Base-by-base conservation (phyloP, 331 rosid genomes). In the Cydonia oblonga region DNA sequence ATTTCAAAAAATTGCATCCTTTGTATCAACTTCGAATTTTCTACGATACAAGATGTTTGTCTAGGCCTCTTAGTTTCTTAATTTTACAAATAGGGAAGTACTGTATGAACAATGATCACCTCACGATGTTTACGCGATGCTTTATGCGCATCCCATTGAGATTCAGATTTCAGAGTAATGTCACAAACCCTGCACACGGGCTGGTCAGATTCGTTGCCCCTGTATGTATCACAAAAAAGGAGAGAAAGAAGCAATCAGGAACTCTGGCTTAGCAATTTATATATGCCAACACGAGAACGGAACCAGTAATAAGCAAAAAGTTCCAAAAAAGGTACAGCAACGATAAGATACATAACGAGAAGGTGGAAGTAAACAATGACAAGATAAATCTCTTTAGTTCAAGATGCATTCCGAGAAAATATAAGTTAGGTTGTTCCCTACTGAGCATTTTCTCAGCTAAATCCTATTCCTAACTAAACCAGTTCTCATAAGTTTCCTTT, bases 131-230 rank as follows among this genome's bases (percentile, higher is more conserved):
- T 88, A 68, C 91, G 96, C 62, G 96, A 93, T 69, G 80, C 84
- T 81, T 88, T 91, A 77, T 93, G 98, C 14, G 88, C 90, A 65
- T 90, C 96, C 97, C 96, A 86, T 33, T 69, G 62, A 3, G 84
- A 78, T 70, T 93, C 98, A 6, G 95, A 88, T 85, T 88, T 86
- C 83, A 93, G 61, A 72, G 83, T 85, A n/a, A 81, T 58, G 32
- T 89, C 88, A 51, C 98, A 93, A 61, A 91, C 91, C 79, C 90
- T 86, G 68, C 98, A 93, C 33, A 88, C 89, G 3, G 96, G 97
- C 82, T 91, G 91, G 66, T 87, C 92, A 54, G 77, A 58, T 71
- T 91, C 96, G 73, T 93, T 91, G 71, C 91, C 91, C 87, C 98
- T 93, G 79, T 61, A 78, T 19, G 56, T 18, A 66, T 66, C 28